A percentile compares a stretch with the other conserved stretches of the same genome.
phyloP scores from a whole-genome alignment of 2,329 filamentous ascomycete genomes.

The Ascochyta koolunga region DNA sequence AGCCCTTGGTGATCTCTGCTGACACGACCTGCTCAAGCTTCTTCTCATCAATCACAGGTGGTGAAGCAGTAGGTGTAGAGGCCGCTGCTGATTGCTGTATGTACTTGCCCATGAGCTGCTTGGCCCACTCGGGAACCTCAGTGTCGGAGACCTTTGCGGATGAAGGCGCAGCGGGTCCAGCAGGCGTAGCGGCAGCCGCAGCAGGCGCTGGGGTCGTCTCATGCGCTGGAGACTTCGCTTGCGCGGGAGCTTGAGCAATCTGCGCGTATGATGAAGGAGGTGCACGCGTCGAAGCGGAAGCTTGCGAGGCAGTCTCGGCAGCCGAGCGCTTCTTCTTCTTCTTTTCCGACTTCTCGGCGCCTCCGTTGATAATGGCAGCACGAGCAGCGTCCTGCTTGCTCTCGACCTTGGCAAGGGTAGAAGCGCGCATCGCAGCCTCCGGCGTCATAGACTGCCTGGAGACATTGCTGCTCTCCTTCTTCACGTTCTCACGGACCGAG shows the following conservation, averaged over 20 bases:
- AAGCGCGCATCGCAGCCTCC: conserved; percentile 49
- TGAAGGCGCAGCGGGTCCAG: conserved; percentile 17
- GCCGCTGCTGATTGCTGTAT: conserved; percentile 27
- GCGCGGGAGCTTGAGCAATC: conserved; percentile 43
- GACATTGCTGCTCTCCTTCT: conserved; percentile 43
- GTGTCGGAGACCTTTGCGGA: conserved; percentile 24
- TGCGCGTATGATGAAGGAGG: conserved; percentile 50
- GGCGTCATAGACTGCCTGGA: conserved; percentile 45
- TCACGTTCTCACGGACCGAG: conserved; percentile 44
- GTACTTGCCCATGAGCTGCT: conserved; percentile 41
- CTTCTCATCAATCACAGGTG: conserved; percentile 56
- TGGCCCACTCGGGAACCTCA: conserved; percentile 47
- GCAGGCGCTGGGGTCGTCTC: conserved; percentile 17
- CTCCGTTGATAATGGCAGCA: conserved; percentile 49
- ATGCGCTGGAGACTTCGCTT: conserved; percentile 39
- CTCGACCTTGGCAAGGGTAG: conserved; percentile 50
- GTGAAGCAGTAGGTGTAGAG: conserved; percentile 17
- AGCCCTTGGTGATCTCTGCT: conserved; percentile 54
- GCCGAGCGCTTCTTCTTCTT: conserved; percentile 72
- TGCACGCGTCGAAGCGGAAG: conserved; percentile 26
- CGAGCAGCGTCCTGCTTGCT: conserved; percentile 50
- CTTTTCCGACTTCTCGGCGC: conserved; percentile 51
- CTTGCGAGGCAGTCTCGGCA: conserved; percentile 57
- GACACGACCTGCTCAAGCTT: conserved; percentile 58
- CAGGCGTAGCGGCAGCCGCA: conserved; percentile 8